These are phyloP conservation scores for Gracilaria caudata DNA, from an alignment of 23 red algal genomes.

Conservation along the genomic window DNA sequence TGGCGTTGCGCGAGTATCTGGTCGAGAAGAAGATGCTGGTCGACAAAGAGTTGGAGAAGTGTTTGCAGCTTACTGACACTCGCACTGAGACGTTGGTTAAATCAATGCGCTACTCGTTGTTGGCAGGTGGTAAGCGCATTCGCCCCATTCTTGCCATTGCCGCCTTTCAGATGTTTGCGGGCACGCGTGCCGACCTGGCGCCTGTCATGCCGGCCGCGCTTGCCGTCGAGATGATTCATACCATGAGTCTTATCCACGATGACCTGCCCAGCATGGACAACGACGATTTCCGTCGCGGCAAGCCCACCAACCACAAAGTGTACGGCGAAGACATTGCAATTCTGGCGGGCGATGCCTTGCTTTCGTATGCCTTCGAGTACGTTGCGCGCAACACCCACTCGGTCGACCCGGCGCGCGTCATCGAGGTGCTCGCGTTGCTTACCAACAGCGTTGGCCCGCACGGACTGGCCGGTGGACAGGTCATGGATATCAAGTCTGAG, in stretches of 20 bases:
- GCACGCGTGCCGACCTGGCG: constrained; percentile 7
- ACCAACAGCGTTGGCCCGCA: constrained; percentile 74
- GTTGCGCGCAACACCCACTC: constrained; percentile 77
- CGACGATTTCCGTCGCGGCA: constrained; percentile 90
- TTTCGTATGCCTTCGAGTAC: constrained; percentile 88
- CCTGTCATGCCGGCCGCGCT: constrained; percentile 89
- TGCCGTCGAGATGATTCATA: constrained; percentile 99
- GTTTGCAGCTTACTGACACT: constrained; percentile 43
- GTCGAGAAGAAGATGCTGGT: constrained; percentile 26
- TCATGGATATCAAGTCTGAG: constrained; percentile 90
- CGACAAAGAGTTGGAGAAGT: constrained; percentile 73
- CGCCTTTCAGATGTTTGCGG: constrained; percentile 90
- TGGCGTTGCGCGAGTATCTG: constrained; percentile 41
- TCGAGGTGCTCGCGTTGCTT: constrained; percentile 76
- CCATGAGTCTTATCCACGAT: constrained; percentile 98
- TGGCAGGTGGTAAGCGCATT: constrained; percentile 94
- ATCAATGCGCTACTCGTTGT: constrained; percentile 93
- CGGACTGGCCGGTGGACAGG: constrained; percentile 96
- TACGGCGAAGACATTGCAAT: constrained; percentile 99
- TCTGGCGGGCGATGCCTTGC: constrained; percentile 94
- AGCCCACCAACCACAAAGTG: constrained; percentile 93
- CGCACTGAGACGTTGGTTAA: constrained; percentile 52
- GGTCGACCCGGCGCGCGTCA: constrained; percentile 65
- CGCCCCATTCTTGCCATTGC: constrained; percentile 90
- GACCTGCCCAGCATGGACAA: constrained; percentile 99